Evolutionary conservation across 2,329 filamentous ascomycete species (phyloP), one percentile per base, ranked within the genome.

Genomic region (Colletotrichum tamarilloi): DNA sequence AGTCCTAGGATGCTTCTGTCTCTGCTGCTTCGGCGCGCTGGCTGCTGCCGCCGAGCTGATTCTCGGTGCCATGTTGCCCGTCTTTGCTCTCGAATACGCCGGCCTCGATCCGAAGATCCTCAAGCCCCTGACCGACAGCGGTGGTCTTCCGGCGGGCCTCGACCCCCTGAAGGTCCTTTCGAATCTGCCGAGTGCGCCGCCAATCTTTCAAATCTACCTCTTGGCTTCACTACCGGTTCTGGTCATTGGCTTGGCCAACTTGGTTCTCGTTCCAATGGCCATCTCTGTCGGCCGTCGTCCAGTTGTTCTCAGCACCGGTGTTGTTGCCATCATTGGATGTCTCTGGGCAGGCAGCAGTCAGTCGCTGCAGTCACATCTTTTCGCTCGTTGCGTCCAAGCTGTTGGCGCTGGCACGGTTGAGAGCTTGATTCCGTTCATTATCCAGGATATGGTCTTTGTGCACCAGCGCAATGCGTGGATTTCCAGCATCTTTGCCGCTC

Each of bases 391-490:
- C 7, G 62, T 83, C 3, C 78, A 82, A 68, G 82, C 80, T 0
- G 68, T 84, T 4, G 82, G 81, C 1, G 81, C 80, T 0, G 81
- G 81, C 1, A 78, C 81, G 0, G 79, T 81, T 16, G 80, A 82
- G 68, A 80, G 81, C 0, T 68, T 84, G 19, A 78, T 84, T 5
- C 82, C 82, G 3, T 78, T 84, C 22, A 80, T 84, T 42, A 76
- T 82, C 0, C 81, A 83, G 74, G 82, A 84, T 46, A 78, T 84
- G 46, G 78, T 82, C 14, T 83, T 83, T 32, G 77, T 83, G n/a
- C 82, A 84, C 67, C 78, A 84, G 76, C 78, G 82, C 7, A 81
- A 81, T 69, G 74, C 75, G 42, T 81, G 78, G 14, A 78, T 82
- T 49, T 80, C 81, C 3, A 72, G 76, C 2, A 75, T 82, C 19